These are phyloP conservation scores for Dillenia suffruticosa DNA, from an alignment of 164 flowering plant species.

Conservation along the genomic window DNA sequence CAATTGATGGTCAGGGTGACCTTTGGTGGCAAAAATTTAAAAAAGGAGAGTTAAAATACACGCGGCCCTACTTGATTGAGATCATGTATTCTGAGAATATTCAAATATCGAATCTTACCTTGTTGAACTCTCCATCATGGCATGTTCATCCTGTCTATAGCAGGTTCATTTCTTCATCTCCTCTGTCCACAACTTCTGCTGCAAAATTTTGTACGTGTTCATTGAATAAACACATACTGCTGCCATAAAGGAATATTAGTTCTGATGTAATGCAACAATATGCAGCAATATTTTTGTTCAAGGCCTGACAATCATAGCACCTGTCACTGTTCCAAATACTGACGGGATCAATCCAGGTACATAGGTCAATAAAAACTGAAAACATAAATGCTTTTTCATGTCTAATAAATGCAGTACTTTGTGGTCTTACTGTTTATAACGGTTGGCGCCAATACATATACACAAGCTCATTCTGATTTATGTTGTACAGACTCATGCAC, in stretches of 20 bases:
- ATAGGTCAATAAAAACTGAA: no score
- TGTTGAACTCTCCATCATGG: conserved; percentile 61
- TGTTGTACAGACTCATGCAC: conserved; percentile 49
- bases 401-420: no score
- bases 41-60: conserved; percentile 34
- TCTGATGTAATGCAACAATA: no score
- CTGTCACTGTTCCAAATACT: conserved; percentile 41
- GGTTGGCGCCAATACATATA: no score
- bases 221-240: no score
- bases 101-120: conserved; percentile 53
- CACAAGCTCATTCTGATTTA: background rate
- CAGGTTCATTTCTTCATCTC: conserved; percentile 19
- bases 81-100: conserved; percentile 50
- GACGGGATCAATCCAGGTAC: conserved; percentile 59
- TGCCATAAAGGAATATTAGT: no score
- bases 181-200: no score
- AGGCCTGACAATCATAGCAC: conserved; percentile 46
- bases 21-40: conserved; percentile 66
- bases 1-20: conserved; percentile 73
- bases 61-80: conserved; percentile 69
- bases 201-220: no score
- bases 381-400: no score
- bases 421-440: no score
- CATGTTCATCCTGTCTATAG: conserved; percentile 51
- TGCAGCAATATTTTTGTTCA: conserved; percentile 41